Evolutionary conservation across 805 yeast species (phyloP), one percentile per base, ranked within the genome.

Genomic region (Candida mattraensis): DNA sequence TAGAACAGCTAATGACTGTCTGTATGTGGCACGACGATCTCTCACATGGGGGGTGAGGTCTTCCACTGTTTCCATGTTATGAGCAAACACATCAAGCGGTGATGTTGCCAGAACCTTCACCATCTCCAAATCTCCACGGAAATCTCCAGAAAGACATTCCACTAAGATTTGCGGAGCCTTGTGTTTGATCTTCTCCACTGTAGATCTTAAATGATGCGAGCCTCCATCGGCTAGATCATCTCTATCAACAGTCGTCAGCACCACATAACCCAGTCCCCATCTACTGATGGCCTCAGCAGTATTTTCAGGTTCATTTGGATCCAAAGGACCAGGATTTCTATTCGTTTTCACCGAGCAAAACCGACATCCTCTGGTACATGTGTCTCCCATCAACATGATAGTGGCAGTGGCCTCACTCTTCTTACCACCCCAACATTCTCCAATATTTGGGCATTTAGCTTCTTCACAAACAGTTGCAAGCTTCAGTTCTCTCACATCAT

Each of bases 391-490:
- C 40, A 93, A 70, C 99, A 93, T 93, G 50, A 93, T 93, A 2
- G 99, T 93, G 5, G 96, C 96, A 6, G 96, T 87, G 3, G 99
- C 97, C 45, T 87, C 91, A 5, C 91, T 78, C 60, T 89, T 83
- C 53, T 81, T 78, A 19, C 99, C 99, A 37, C 99, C 98, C 99
- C 99, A 93, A 64, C 99, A 93, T 61, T 93, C 99, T 34, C 98
- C 96, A 44, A 93, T 93, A 60, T 93, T 93, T n/a, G 99, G 99
- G 64, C 99, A 93, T 56, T 93, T 83, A 4, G 99, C 99, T 56
- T 93, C 99, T 63, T 93, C 98, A 64, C 99, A 93, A 19, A 93
- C 99, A 0, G 99, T 93, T 23, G 96, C 83, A 33, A 93, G 68
- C 46, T 87, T 87, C 42, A 93, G 68, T 40, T 95, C 97, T 42